Percentiles rank a stretch among this genome's conserved stretches.
Evolutionary conservation across 2,329 filamentous ascomycete species (phyloP).

Genomic region (Helicocarpus griseus): DNA sequence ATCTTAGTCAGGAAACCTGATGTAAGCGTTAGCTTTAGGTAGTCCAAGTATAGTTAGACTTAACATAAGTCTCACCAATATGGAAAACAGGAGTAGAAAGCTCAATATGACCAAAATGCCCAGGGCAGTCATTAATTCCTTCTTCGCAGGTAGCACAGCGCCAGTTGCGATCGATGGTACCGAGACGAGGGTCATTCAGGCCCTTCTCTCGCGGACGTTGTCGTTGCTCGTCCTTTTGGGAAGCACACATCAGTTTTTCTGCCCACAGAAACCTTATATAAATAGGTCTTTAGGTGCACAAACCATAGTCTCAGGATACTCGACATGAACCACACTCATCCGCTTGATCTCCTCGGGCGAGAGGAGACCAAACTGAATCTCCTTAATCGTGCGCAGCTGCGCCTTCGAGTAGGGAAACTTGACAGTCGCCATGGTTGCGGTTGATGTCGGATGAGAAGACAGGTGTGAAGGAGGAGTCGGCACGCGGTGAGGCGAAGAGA

Average conservation of each 20-base stretch:
- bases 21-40: slow-evolving; percentile 18
- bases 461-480: not conserved
- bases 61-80: slow-evolving; percentile 41
- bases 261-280: not conserved
- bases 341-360: slow-evolving; percentile 98
- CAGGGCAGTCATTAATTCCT: slow-evolving; percentile 89
- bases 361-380: slow-evolving; percentile 97
- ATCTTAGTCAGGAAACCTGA: slow-evolving; percentile 95
- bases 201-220: slow-evolving; percentile 83
- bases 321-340: slow-evolving; percentile 92
- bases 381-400: slow-evolving; percentile 93
- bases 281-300: slow-evolving; percentile 15
- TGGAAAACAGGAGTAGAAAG: slow-evolving; percentile 94
- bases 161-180: slow-evolving; percentile 90
- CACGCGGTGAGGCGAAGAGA: not conserved
- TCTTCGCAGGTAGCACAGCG: slow-evolving; percentile 95
- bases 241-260: slow-evolving; percentile 10
- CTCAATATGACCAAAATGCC: slow-evolving; percentile 98
- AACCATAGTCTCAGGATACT: slow-evolving; percentile 97
- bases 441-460: slow-evolving; percentile 14
- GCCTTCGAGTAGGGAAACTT: slow-evolving; percentile 85
- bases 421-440: slow-evolving; percentile 75
- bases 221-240: slow-evolving; percentile 66
- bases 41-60: slow-evolving; percentile 3
- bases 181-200: slow-evolving; percentile 89